phyloP scores from a whole-genome alignment of 1,284 basidiomycete species.

The Amylostereum chailletii region DNA sequence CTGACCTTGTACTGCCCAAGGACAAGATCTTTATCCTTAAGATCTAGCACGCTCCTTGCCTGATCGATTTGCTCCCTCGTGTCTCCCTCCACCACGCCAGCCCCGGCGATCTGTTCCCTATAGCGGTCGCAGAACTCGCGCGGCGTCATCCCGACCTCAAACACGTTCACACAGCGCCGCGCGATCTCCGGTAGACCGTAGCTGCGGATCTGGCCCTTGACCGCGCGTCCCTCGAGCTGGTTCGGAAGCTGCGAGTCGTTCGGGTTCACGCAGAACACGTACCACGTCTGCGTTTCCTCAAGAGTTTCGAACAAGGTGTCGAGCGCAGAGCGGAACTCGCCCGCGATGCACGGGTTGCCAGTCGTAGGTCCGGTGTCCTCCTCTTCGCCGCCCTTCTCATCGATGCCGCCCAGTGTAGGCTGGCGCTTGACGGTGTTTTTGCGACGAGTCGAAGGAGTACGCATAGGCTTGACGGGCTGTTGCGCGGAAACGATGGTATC shows the following conservation, averaged over 20 bases:
- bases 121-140: constrained; percentile 87
- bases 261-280: constrained; percentile 87
- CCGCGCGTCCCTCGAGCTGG: constrained; percentile 85
- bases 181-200: constrained; percentile 77
- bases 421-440: constrained; percentile 65
- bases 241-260: constrained; percentile 93
- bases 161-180: constrained; percentile 56
- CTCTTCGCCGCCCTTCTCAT: constrained; percentile 47
- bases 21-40: constrained; percentile 72
- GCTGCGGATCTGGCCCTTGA: constrained; percentile 88
- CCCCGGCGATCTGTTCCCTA: constrained; percentile 42
- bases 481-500: constrained; percentile 93
- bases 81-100: constrained; percentile 42
- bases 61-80: constrained; percentile 48
- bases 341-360: constrained; percentile 68
- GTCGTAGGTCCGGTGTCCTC: constrained; percentile 31
- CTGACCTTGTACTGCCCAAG: constrained; percentile 74
- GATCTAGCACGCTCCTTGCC: constrained; percentile 51
- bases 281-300: constrained; percentile 88
- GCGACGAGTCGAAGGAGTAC: constrained; percentile 80
- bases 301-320: constrained; percentile 85
- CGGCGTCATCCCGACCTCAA: constrained; percentile 81
- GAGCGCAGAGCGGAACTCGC: constrained; percentile 80
- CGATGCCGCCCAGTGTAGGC: constrained; percentile 48
- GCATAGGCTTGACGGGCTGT: constrained; percentile 88